Base-by-base conservation (phyloP, 257 asterid genomes). In the Nicotiana noctiflora region DNA sequence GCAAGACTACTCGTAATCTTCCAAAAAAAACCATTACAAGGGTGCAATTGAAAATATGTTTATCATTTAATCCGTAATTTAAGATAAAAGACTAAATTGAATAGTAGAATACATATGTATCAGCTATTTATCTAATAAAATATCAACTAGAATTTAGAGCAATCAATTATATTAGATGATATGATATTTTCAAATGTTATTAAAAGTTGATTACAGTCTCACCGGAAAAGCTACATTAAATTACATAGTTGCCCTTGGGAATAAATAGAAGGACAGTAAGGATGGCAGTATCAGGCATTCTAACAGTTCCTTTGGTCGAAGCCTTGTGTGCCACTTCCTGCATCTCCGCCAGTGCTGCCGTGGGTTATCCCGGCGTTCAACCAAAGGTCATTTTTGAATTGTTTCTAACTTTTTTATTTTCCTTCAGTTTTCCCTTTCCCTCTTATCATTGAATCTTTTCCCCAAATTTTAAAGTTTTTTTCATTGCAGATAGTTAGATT, bases 401-500 rank as follows among this genome's bases (percentile, higher is more conserved):
- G 14, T 46, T 44, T 25, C 5, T 2, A 14, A 6, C 79, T 14
- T 74, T 49, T 2, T 18, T 56, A 19, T 21, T 21, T 14, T 23
- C 32, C 13, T 68, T 40, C 57, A 40, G 23, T 32, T 66, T 68
- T 51, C 76, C 76, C 56, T 68, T 68, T 11, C 76, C 55, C 55
- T 6, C 17, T 37, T 37, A 15, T 65, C 14, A 31, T 17, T 37
- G 49, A 31, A 21, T 65, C 18, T 49, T 49, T 49, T 32, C 5
- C n/a, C 11, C 29, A 68, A 27, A 23, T 23, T 44, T 23, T 3
- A 18, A 49, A 49, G 40, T 2, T 49, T 49, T 46, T 46, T 14
- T 74, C 74, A 74, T 74, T 74, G 17, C 51, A 49, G 55, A 14
- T 74, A 74, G 44, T 74, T 74, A 74, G 79, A 74, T 74, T 74